Base-by-base conservation (phyloP, 2,329 filamentous ascomycete species). In the Passalora sequoiae region DNA sequence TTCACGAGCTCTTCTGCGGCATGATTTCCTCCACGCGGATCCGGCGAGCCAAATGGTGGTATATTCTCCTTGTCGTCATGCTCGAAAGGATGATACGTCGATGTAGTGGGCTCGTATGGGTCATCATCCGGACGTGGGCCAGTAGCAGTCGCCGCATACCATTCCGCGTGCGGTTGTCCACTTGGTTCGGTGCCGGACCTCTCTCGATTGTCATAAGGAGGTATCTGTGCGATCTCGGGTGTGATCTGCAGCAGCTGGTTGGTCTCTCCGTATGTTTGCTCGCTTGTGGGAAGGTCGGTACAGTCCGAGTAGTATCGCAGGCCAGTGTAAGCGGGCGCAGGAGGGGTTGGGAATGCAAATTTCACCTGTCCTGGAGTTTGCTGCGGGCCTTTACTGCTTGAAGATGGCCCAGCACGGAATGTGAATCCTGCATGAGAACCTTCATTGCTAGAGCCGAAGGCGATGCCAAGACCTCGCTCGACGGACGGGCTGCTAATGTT, bases 231-330 rank as follows among this genome's bases (percentile, higher is more conserved):
- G 17, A 36, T 12, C 25, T 43, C 41, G 5, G 54, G 50, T 4
- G 53, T 57, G 31, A 58, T 51, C 9, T 49, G 43, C 10, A 62
- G 54, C 8, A 62, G 51, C 25, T 57, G 48, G 21, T 53, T 51
- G 4, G 60, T 63, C 9, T 56, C 50, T 8, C 59, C 59, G 33
- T 63, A 63, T 4, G 59, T 61, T 38, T 54, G 58, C 4, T 62
- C 57, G 36, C 46, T 60, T 12, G 55, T 56, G 4, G 55, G 58
- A 6, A 60, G 32, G n/a, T 61, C 59, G 12, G 47, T 53, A 32
- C 40, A 47, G 27, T 47, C 47, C 13, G 46, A 43, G 24, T 47
- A 41, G 35, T 32, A 44, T 15, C 33, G 38, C 1, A 35, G 27
- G 16, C 43, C 44, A 33, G 19, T 44, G 33, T 46, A 47, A 5